Conservation (phyloP, 306 rosid species). For the Rosa multiflora region DNA sequence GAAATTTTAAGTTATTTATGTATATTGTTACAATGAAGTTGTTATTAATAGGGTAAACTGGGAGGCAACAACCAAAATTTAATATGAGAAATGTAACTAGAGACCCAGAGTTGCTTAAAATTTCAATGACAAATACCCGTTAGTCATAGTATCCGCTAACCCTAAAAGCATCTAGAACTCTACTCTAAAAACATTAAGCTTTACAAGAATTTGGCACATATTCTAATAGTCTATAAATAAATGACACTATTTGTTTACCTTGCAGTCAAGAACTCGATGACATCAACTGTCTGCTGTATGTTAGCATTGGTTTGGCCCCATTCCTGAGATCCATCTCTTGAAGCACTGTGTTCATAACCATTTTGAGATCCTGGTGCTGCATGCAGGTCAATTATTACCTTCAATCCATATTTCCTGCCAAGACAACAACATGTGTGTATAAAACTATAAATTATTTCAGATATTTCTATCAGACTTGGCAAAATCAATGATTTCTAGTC, state of each 20-base stretch:
- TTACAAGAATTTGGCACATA: neutral
- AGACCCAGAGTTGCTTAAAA: no score
- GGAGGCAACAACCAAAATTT: no score
- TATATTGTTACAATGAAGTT: no score
- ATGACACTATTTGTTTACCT: conserved; percentile 37
- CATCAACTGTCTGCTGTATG: conserved; percentile 58
- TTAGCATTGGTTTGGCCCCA: conserved; percentile 65
- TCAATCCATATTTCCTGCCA: conserved; percentile 63
- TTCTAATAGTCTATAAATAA: neutral
- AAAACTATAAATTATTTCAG: neutral
- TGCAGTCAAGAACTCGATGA: conserved; percentile 64
- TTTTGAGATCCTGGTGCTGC: conserved; percentile 85
- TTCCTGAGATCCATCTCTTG: conserved; percentile 69
- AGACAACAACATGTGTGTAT: neutral
- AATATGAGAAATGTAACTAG: no score
- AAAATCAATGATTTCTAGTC: no score
- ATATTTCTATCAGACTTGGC: neutral
- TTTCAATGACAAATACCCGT: no score
- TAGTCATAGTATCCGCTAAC: no score
- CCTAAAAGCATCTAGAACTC: no score
- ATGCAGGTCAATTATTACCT: conserved; percentile 73
- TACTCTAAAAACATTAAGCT: no score
- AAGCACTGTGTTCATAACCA: conserved; percentile 55
- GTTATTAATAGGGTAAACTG: no score
- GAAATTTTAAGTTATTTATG: no score